phyloP scores from a whole-genome alignment of 768 basidiomycete genomes.

The Atractiella rhizophila region DNA sequence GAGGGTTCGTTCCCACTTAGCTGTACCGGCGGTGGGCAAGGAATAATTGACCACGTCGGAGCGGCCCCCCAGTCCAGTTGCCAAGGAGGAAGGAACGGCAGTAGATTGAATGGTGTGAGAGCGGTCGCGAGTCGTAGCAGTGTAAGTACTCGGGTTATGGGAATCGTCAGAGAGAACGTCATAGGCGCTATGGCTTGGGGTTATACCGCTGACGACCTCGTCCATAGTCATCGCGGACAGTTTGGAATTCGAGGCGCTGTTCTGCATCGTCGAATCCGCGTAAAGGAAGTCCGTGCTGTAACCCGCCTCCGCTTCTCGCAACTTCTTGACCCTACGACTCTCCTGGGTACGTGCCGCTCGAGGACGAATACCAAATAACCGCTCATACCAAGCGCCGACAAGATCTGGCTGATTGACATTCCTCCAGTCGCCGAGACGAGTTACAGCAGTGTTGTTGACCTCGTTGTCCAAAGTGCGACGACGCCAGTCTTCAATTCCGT shows the following conservation, averaged over 20 bases:
- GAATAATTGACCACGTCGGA: slow-evolving; percentile 64
- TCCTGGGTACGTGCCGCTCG: neutral
- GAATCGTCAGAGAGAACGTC: no score
- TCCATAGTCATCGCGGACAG: neutral
- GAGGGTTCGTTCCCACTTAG: slow-evolving; percentile 76
- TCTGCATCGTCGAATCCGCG: neutral
- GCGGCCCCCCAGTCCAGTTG: no score
- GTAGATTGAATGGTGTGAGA: neutral
- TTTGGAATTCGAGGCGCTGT: neutral
- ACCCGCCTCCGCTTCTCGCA: slow-evolving; percentile 50
- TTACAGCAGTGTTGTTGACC: slow-evolving; percentile 82
- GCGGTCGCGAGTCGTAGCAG: no score
- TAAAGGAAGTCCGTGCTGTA: slow-evolving; percentile 16
- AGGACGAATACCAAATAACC: slow-evolving; percentile 22
- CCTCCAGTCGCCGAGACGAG: slow-evolving; percentile 62
- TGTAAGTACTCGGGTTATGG: no score
- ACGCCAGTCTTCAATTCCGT: slow-evolving; percentile 88
- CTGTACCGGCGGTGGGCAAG: slow-evolving; percentile 39
- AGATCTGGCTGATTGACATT: slow-evolving; percentile 72
- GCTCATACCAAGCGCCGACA: slow-evolving; percentile 47
- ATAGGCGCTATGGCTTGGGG: no score
- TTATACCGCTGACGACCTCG: neutral
- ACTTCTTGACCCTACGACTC: slow-evolving; percentile 41
- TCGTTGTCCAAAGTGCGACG: slow-evolving; percentile 64
- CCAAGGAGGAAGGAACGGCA: neutral